Evolutionary conservation across 345 rosid species (phyloP).

Genomic region (Salix suchowensis): DNA sequence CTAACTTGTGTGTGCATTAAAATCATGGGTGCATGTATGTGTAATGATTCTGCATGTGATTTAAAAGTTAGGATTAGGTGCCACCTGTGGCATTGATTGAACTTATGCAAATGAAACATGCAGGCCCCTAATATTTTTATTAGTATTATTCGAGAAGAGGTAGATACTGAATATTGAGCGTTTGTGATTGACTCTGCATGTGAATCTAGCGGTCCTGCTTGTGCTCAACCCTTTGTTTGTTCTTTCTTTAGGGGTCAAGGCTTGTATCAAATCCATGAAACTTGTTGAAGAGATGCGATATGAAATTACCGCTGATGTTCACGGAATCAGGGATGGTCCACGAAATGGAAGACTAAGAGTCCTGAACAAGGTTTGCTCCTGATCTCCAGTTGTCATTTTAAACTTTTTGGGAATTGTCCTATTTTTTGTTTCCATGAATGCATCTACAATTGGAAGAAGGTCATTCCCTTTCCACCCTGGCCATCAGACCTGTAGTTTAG

Average conservation of each 20-base stretch:
- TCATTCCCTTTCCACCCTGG: no score
- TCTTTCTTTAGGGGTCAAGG: constrained; percentile 60
- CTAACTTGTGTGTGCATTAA: neutral
- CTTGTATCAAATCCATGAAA: constrained; percentile 47
- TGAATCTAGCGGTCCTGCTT: constrained; percentile 3
- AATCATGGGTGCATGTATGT: neutral
- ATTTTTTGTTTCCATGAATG: neutral
- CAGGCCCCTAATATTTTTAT: neutral
- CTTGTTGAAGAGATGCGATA: constrained; percentile 60
- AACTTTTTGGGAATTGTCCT: neutral
- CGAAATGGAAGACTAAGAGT: constrained; percentile 66
- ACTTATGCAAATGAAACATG: no score
- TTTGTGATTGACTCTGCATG: neutral
- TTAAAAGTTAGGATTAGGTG: no score
- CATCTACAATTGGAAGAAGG: no score
- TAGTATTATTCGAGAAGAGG: neutral
- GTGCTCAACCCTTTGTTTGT: neutral
- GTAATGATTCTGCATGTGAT: no score
- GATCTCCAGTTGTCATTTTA: neutral
- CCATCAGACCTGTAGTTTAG: no score
- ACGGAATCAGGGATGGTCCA: constrained; percentile 75
- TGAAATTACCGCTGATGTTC: constrained; percentile 60
- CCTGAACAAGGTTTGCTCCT: constrained; percentile 51
- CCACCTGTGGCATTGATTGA: no score
- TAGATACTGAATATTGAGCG: neutral